A percentile compares a stretch with the other conserved stretches of the same genome.
phyloP scores from a whole-genome alignment of 352 stramenopile genomes.

The Phytopythium sindhum region DNA sequence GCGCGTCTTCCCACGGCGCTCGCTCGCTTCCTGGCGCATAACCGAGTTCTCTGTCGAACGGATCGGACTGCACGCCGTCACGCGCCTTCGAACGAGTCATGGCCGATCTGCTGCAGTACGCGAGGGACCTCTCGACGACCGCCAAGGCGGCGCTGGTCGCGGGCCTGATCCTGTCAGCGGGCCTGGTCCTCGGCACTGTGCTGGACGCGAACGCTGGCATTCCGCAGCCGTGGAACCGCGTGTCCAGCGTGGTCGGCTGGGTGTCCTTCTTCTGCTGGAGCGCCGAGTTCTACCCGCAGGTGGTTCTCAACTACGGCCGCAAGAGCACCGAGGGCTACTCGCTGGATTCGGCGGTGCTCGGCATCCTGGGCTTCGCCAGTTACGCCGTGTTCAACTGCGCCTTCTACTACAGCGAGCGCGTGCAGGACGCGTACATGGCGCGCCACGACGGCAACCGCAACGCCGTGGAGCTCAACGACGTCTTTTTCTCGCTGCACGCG shows the following conservation, averaged over 20 bases:
- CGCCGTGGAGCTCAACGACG: constrained; percentile 87
- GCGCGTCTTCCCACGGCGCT: not conserved
- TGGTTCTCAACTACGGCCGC: constrained; percentile 86
- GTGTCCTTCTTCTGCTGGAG: constrained; percentile 83
- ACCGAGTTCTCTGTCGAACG: not conserved
- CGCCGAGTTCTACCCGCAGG: constrained; percentile 82
- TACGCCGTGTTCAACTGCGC: constrained; percentile 89
- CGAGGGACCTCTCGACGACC: not conserved
- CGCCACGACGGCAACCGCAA: constrained; percentile 57
- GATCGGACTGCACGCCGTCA: not conserved
- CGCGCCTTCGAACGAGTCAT: not conserved
- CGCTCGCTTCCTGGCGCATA: not conserved
- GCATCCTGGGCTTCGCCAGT: constrained; percentile 89
- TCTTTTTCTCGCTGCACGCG: constrained; percentile 95
- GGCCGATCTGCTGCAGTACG: not conserved
- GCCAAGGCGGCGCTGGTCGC: constrained; percentile 4
- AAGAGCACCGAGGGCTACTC: constrained; percentile 85
- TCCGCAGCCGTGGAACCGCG: constrained; percentile 57
- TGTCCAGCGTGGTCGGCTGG: constrained; percentile 75
- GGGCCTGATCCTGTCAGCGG: constrained; percentile 32
- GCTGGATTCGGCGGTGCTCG: constrained; percentile 88
- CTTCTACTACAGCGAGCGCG: constrained; percentile 79
- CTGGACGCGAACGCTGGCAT: constrained; percentile 54
- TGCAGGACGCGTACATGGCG: constrained; percentile 82
- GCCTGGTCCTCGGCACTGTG: constrained; percentile 33